Evolutionary conservation across 176 grass and related monocot species (phyloP).

Genomic region (Cenchrus fungigraminus): DNA sequence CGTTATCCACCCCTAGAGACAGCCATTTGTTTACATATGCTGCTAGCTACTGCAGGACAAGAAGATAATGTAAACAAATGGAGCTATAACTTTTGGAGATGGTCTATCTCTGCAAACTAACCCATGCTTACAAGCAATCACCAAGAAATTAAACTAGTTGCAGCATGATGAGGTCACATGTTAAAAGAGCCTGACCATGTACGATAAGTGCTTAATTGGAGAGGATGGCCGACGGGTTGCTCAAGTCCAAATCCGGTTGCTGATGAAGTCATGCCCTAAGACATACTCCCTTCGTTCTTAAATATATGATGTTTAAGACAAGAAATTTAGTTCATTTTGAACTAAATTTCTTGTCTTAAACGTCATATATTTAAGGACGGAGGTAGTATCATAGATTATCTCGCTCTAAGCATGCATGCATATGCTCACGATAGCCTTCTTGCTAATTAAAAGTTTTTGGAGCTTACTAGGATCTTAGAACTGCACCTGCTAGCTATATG

Average conservation of each 20-base stretch:
- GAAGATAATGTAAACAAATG: constrained; percentile 37
- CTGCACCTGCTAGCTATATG: not conserved
- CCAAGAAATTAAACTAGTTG: not conserved
- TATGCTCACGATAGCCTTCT: constrained; percentile 20
- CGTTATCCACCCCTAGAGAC: too few relatives aligned
- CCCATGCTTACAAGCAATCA: constrained; percentile 25
- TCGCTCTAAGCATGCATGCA: not conserved
- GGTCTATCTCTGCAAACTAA: constrained; percentile 28
- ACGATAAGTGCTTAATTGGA: not conserved
- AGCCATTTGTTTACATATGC: constrained; percentile 16
- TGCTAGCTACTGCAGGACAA: not conserved
- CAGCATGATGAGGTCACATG: constrained; percentile 30
- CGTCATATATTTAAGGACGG: too few relatives aligned
- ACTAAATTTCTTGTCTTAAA: too few relatives aligned
- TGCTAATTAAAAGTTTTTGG: not conserved
- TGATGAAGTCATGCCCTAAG: constrained; percentile 28
- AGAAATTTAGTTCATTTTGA: too few relatives aligned
- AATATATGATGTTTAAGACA: too few relatives aligned
- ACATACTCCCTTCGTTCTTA: not conserved
- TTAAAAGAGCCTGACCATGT: constrained; percentile 1
- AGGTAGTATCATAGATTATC: constrained; percentile 23
- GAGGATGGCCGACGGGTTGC: not conserved
- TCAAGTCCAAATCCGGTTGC: constrained; percentile 31
- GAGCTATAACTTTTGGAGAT: not conserved
- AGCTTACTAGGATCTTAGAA: constrained; percentile 23